These are phyloP conservation scores for Syzygium jambos DNA, from an alignment of 345 rosid species.

Conservation along the genomic window DNA sequence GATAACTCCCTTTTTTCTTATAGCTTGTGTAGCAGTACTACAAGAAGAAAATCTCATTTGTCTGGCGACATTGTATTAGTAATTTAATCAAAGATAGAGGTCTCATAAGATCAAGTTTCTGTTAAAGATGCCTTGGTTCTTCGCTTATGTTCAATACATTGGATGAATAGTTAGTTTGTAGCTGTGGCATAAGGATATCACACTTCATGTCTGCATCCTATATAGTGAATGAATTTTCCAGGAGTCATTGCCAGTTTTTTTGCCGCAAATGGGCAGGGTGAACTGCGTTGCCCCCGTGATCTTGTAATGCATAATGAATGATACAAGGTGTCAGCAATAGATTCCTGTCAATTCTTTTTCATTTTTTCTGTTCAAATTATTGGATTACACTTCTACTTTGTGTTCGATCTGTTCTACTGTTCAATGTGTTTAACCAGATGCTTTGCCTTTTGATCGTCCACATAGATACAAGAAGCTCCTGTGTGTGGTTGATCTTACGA, in stretches of 20 bases:
- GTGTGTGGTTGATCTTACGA: slow-evolving; percentile 80
- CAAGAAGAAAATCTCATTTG: background rate
- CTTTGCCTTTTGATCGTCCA: slow-evolving; percentile 18
- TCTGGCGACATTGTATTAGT: background rate
- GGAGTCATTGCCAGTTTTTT: slow-evolving; percentile 42
- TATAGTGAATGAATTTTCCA: slow-evolving; percentile 31
- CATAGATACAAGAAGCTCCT: slow-evolving; percentile 97
- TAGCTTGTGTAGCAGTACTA: background rate
- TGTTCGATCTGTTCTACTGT: background rate
- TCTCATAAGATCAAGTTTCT: background rate
- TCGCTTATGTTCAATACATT: background rate
- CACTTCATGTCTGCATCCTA: background rate
- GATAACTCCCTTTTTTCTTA: slow-evolving; percentile 15
- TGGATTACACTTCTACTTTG: slow-evolving; percentile 4
- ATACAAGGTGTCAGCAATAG: slow-evolving; percentile 50
- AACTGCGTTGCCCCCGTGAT: slow-evolving; percentile 50
- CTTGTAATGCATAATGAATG: slow-evolving; percentile 37
- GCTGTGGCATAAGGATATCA: background rate
- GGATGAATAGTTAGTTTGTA: background rate
- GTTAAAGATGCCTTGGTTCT: background rate
- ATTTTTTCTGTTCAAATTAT: slow-evolving; percentile 1
- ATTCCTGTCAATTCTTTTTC: slow-evolving; percentile 18
- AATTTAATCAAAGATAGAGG: background rate
- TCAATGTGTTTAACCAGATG: background rate
- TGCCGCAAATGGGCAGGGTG: slow-evolving; percentile 55